These are phyloP conservation scores for Cucumis cinereus DNA, from an alignment of 306 rosid genomes.

Conservation along the genomic window DNA sequence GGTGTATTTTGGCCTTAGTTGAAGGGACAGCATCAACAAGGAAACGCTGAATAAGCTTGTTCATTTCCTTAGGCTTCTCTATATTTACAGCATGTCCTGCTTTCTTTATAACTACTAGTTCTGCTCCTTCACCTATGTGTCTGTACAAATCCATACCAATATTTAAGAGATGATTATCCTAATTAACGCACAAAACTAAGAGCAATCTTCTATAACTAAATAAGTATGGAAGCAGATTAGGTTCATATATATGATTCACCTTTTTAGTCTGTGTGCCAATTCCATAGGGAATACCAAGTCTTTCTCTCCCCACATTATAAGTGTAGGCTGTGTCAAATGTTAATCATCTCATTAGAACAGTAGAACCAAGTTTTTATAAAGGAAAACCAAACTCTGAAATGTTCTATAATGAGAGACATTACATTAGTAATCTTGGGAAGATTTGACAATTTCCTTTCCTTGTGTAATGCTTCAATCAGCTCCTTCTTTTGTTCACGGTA, in stretches of 20 bases:
- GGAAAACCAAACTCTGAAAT: neutral
- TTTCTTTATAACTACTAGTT: conserved; percentile 52
- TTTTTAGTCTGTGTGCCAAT: conserved; percentile 62
- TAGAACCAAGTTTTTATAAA: conserved; percentile 1
- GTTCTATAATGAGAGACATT: conserved; percentile 4
- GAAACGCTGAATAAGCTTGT: conserved; percentile 41
- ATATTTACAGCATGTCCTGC: conserved; percentile 77
- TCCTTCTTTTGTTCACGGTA: conserved; percentile 53
- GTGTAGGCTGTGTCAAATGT: conserved; percentile 48
- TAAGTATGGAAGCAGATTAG: neutral
- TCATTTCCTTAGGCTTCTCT: conserved; percentile 68
- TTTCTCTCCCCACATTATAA: conserved; percentile 79
- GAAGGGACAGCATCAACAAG: conserved; percentile 32
- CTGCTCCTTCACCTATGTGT: conserved; percentile 57
- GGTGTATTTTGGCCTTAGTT: conserved; percentile 14
- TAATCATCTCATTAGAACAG: neutral
- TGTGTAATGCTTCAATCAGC: conserved; percentile 42
- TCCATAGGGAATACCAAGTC: conserved; percentile 76
- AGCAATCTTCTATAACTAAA: neutral
- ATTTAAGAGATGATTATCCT: neutral
- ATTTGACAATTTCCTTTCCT: conserved; percentile 48
- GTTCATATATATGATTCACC: conserved; percentile 23
- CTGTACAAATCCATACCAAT: conserved; percentile 15
- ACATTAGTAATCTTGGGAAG: conserved; percentile 81
- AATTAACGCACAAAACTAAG: neutral